Percentiles rank a stretch among this genome's conserved stretches.
Conservation (phyloP, 345 rosid genomes). For the Eucalyptus polyanthemos region DNA sequence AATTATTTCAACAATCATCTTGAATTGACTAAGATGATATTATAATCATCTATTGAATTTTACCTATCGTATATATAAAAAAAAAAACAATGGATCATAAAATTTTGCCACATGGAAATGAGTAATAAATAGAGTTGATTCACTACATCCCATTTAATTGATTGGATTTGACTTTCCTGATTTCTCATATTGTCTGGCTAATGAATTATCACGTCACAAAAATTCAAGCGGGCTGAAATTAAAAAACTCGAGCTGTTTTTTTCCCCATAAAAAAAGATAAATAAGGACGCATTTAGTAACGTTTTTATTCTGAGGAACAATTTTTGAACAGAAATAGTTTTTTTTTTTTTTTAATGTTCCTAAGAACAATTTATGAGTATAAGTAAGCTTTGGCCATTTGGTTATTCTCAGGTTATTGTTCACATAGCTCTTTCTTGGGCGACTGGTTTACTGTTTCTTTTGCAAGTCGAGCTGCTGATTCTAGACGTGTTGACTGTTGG, state of each 20-base stretch:
- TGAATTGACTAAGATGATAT: not conserved
- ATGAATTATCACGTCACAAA: not conserved
- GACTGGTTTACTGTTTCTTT: no score
- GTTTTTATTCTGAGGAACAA: fast-evolving
- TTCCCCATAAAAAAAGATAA: fast-evolving
- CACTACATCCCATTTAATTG: not conserved
- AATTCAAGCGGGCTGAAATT: not conserved
- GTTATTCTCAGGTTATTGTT: no score
- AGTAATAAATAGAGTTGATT: not conserved
- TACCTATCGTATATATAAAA: no score
- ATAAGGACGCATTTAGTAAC: fast-evolving
- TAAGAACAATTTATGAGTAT: no score
- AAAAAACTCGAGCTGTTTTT: not conserved
- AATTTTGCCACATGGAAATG: not conserved
- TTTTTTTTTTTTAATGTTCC: no score
- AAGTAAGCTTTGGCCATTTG: no score
- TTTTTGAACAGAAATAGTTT: no score
- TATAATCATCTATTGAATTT: not conserved
- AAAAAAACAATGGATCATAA: not conserved
- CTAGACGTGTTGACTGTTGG: no score
- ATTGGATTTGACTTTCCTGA: not conserved
- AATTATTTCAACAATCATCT: not conserved
- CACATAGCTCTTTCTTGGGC: no score
- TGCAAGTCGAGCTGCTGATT: no score
- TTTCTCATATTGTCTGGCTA: not conserved